Conservation (phyloP, 2,329 filamentous ascomycete species). For the Neofusicoccum laricinum region DNA sequence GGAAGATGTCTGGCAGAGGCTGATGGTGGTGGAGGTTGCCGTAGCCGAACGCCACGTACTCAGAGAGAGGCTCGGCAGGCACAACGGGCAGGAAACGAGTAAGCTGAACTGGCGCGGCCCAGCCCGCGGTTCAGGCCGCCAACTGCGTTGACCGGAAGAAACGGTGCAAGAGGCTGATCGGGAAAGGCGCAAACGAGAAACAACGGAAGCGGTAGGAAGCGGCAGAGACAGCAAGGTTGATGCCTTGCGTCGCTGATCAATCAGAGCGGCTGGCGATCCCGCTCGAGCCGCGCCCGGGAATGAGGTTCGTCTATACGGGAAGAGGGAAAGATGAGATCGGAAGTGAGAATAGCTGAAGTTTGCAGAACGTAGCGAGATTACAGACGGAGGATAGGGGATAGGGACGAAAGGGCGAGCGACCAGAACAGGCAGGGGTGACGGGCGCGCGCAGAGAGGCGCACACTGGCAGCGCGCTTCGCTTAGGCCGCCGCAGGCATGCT, state of each 20-base stretch:
- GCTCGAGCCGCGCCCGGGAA: not conserved
- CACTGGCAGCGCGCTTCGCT: not conserved
- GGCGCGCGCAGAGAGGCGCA: not conserved
- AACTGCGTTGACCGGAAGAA: not conserved
- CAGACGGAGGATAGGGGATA: not conserved
- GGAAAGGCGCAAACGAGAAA: not conserved
- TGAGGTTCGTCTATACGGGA: not conserved
- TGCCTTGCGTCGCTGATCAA: not conserved
- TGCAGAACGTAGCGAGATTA: conserved; percentile 2
- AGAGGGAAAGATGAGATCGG: not conserved
- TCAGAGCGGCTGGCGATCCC: not conserved
- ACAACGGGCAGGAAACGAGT: not conserved
- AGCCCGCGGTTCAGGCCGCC: not conserved
- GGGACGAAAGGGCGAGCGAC: not conserved
- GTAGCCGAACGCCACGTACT: not conserved
- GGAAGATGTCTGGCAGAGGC: not conserved
- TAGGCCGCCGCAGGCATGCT: not conserved
- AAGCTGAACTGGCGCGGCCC: not conserved
- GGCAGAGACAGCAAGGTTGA: not conserved
- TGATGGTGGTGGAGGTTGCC: not conserved
- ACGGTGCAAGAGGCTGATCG: not conserved
- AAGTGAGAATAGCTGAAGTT: not conserved
- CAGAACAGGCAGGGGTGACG: not conserved
- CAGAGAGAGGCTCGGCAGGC: not conserved
- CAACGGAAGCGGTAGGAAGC: not conserved